Base-by-base conservation (phyloP, 164 flowering plant genomes). In the Brasenia schreberi region DNA sequence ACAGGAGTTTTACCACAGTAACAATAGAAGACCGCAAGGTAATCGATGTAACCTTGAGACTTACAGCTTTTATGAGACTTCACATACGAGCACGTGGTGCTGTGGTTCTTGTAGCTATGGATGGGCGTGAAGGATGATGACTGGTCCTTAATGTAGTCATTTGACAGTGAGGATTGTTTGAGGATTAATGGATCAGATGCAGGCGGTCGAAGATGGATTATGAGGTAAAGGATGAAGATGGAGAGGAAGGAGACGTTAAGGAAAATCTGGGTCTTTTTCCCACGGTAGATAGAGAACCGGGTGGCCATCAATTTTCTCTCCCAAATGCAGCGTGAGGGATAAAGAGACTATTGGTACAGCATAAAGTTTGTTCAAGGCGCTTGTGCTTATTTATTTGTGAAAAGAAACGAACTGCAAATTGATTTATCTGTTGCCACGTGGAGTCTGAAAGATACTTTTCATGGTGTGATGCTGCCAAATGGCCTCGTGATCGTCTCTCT, bases 1-100 rank as follows among this genome's bases (percentile, higher is more conserved):
- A 72, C 1, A 2, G 71, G 68, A 56, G 16, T 64, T 19, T 67
- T 49, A n/a, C 79, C 79, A 69, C 86, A 80, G 12, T 64, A 71
- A 77, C 97, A 90, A 67, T 86, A 90, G 67, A 85, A 85, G 69
- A 88, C 70, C 43, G 68, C 62, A 16, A 88, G 75, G 73, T 90
- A 90, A 65, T 84, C 77, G 49, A 90, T 71, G 65, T 77, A 83
- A 58, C 94, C 90, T 59, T 79, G 76, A n/a, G 86, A 68, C 10
- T 68, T 74, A 70, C 94, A 90, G 3, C 76, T 73, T 17, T 68
- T 69, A 19, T 75, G 53, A 7, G 81, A 79, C 67, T 64, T 80
- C 42, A 90, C 69, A 72, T 77, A 81, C 18, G 59, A 70, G 63
- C 96, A 89, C 74, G 80, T 76, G 62, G 80, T 69, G 69, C 68